A percentile compares a stretch with the other conserved stretches of the same genome.
Conservation (phyloP, 257 asterid species). For the Agastache rugosa region DNA sequence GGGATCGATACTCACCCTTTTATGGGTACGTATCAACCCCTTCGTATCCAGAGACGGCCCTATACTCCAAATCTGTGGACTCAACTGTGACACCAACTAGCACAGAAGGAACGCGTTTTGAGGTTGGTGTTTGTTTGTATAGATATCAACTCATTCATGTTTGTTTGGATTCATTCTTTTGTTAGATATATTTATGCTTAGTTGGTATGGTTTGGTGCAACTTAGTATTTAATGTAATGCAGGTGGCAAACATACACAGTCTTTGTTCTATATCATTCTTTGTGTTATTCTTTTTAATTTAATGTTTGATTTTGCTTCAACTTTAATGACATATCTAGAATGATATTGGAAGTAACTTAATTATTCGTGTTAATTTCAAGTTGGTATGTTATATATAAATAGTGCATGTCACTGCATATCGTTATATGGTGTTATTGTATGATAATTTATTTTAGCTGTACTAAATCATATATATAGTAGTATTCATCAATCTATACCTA, state of each 20-base stretch:
- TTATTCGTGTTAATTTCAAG: no score
- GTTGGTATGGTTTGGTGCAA: slow-evolving; percentile 25
- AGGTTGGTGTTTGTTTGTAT: slow-evolving; percentile 12
- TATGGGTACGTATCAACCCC: slow-evolving; percentile 87
- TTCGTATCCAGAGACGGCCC: slow-evolving; percentile 87
- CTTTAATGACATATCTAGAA: background rate
- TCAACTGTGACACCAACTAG: slow-evolving; percentile 70
- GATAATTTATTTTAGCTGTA: no score
- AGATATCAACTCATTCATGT: slow-evolving; percentile 28
- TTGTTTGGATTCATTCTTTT: slow-evolving; percentile 42
- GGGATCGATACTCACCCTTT: slow-evolving; percentile 67
- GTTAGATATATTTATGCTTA: slow-evolving; percentile 23
- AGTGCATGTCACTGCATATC: no score
- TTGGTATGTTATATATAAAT: no score
- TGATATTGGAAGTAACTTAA: background rate
- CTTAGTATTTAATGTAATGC: slow-evolving; percentile 4
- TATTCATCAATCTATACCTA: no score
- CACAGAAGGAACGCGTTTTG: background rate
- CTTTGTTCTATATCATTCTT: background rate
- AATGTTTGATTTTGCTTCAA: background rate
- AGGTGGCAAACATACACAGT: background rate
- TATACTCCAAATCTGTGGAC: slow-evolving; percentile 71
- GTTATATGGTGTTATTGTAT: no score
- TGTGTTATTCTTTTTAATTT: background rate
- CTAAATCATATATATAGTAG: no score